Evolutionary conservation across 768 basidiomycete genomes (phyloP).

Genomic region (Floccularia luteovirens): DNA sequence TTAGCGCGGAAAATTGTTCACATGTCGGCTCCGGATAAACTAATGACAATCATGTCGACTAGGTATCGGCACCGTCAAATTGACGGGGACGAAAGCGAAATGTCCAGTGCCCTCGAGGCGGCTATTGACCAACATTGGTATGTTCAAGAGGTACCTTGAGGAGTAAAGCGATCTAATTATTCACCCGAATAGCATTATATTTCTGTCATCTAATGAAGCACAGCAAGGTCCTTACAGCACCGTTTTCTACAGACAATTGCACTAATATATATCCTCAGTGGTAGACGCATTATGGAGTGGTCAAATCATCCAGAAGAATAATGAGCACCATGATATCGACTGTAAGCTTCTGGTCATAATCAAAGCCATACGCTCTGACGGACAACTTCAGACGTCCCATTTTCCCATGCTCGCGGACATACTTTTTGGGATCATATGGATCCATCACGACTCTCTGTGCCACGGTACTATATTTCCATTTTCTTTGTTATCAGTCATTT

Average conservation of each 20-base stretch:
- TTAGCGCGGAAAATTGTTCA: conserved; percentile 80
- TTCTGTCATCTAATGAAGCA: background rate
- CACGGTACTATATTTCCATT: conserved; percentile 35
- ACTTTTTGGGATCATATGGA: conserved; percentile 69
- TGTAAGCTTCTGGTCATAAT: conserved; percentile 44
- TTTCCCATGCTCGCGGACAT: conserved; percentile 41
- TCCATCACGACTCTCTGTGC: conserved; percentile 73
- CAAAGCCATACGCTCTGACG: too few relatives aligned
- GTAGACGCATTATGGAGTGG: conserved; percentile 81
- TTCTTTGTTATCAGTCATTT: conserved; percentile 2
- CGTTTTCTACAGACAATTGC: background rate
- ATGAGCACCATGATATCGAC: conserved; percentile 68
- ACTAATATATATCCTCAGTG: conserved; percentile 76
- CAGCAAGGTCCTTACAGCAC: background rate
- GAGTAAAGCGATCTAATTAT: too few relatives aligned
- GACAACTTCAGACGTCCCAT: conserved; percentile 63
- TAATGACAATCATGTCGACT: conserved; percentile 68
- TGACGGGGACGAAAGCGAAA: conserved; percentile 72
- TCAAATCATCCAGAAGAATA: conserved; percentile 71
- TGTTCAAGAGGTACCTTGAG: too few relatives aligned
- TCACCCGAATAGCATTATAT: background rate
- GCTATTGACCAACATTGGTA: conserved; percentile 93
- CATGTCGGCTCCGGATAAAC: conserved; percentile 48
- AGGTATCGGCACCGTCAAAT: conserved; percentile 64
- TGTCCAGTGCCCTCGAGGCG: conserved; percentile 74